These are phyloP conservation scores for Pochonia chlamydosporia DNA, from an alignment of 2,329 filamentous ascomycete genomes.

Conservation along the genomic window DNA sequence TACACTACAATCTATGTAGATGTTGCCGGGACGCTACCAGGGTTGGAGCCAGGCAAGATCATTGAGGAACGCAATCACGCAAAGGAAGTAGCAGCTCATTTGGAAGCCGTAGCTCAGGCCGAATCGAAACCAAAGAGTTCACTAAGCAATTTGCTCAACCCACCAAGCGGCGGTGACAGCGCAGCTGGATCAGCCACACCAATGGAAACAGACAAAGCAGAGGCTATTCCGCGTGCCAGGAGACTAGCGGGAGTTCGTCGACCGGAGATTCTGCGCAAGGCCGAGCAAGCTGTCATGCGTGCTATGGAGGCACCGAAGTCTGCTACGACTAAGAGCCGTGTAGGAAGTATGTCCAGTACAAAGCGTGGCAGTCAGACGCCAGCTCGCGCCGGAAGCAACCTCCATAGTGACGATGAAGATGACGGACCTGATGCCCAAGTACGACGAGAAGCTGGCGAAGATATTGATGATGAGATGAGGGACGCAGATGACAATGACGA, in stretches of 20 bases:
- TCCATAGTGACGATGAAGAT: slow-evolving; percentile 34
- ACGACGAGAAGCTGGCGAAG: slow-evolving; percentile 26
- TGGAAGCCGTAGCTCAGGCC: slow-evolving; percentile 22
- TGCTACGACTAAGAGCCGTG: slow-evolving; percentile 37
- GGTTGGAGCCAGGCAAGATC: slow-evolving; percentile 39
- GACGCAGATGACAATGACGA: slow-evolving; percentile 27
- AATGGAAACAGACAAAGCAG: slow-evolving; percentile 34
- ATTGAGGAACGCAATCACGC: slow-evolving; percentile 40
- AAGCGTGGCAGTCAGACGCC: slow-evolving; percentile 38
- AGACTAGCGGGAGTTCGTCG: slow-evolving; percentile 40
- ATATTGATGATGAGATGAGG: slow-evolving; percentile 37
- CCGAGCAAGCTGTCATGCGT: slow-evolving; percentile 51
- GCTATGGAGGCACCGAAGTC: slow-evolving; percentile 44
- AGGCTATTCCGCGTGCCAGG: slow-evolving; percentile 31
- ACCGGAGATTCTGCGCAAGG: slow-evolving; percentile 55
- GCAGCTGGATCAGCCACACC: slow-evolving; percentile 27
- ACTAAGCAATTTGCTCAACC: slow-evolving; percentile 37
- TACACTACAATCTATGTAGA: slow-evolving; percentile 73
- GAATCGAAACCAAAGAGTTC: slow-evolving; percentile 26
- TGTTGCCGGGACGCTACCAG: slow-evolving; percentile 54
- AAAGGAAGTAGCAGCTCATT: slow-evolving; percentile 33
- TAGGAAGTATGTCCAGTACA: slow-evolving; percentile 46
- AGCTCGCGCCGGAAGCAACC: slow-evolving; percentile 28
- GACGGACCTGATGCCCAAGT: slow-evolving; percentile 34
- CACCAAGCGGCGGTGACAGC: slow-evolving; percentile 32